phyloP scores from a whole-genome alignment of 805 yeast species.

The Cephaloascus fragrans region DNA sequence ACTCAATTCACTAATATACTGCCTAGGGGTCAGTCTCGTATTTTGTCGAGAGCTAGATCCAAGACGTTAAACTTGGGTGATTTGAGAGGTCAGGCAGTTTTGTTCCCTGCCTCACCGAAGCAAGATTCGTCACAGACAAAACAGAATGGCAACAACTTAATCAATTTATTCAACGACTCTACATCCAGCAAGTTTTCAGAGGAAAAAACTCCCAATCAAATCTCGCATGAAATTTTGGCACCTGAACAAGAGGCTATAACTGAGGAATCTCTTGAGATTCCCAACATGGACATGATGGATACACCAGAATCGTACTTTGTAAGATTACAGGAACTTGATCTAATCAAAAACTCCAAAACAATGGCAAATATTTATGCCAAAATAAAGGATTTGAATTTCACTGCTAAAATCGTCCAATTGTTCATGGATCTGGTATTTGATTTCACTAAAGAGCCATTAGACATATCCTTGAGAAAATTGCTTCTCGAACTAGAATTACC shows the following conservation, averaged over 20 bases:
- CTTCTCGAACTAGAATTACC: constrained; percentile 54
- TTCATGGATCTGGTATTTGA: constrained; percentile 28
- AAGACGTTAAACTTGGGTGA: constrained; percentile 1
- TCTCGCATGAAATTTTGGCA: not conserved
- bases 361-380: not conserved
- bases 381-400: not conserved
- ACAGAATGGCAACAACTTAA: not conserved
- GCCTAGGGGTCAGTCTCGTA: not conserved
- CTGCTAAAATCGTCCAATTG: constrained; percentile 9
- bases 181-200: too few relatives aligned
- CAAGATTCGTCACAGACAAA: not conserved
- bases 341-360: not conserved
- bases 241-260: not conserved
- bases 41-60: not conserved
- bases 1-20: not conserved
- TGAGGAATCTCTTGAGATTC: not conserved
- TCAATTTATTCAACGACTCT: not conserved
- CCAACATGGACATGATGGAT: not conserved
- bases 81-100: not conserved
- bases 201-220: not conserved
- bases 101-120: not conserved
- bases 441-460: constrained; percentile 49
- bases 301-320: not conserved
- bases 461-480: constrained; percentile 52
- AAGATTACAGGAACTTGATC: not conserved